phyloP scores from a whole-genome alignment of 164 flowering plant genomes.

The Taxillus chinensis region DNA sequence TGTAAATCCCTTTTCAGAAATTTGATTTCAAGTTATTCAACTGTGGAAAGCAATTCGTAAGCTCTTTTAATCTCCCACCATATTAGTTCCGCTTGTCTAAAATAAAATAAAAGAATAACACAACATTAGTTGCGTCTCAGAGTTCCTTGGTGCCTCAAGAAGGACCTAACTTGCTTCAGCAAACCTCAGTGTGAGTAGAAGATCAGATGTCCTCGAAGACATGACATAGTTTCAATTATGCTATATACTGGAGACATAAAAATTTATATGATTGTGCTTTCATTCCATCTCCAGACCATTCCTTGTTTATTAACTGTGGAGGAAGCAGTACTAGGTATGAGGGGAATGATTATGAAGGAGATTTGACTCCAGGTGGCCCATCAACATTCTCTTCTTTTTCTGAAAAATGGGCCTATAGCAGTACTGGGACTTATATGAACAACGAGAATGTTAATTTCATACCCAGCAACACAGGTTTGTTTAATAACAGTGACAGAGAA shows the following conservation, averaged over 20 bases:
- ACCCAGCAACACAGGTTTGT: not conserved
- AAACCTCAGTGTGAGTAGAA: not conserved
- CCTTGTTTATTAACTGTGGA: slow-evolving; percentile 1
- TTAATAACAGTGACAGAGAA: slow-evolving; percentile 26
- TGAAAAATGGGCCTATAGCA: slow-evolving; percentile 1
- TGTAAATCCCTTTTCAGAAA: slow-evolving; percentile 31
- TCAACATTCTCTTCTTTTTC: not conserved
- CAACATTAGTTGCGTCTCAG: not conserved
- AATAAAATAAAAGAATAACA: not conserved
- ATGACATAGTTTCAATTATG: not conserved
- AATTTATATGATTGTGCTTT: not conserved
- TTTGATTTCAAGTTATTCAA: slow-evolving; percentile 32
- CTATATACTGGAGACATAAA: not conserved
- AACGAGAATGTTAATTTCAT: not conserved
- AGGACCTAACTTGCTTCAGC: not conserved
- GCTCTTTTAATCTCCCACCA: not conserved
- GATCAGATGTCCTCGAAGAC: not conserved
- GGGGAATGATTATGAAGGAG: not conserved
- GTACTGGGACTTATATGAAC: not conserved
- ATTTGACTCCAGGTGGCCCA: not conserved
- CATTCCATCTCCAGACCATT: not conserved
- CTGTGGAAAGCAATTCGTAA: slow-evolving; percentile 12
- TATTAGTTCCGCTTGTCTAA: not conserved
- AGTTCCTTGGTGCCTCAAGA: not conserved
- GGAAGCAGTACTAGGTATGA: not conserved